phyloP scores from a whole-genome alignment of 306 rosid species.

The Begonia loranthoides region DNA sequence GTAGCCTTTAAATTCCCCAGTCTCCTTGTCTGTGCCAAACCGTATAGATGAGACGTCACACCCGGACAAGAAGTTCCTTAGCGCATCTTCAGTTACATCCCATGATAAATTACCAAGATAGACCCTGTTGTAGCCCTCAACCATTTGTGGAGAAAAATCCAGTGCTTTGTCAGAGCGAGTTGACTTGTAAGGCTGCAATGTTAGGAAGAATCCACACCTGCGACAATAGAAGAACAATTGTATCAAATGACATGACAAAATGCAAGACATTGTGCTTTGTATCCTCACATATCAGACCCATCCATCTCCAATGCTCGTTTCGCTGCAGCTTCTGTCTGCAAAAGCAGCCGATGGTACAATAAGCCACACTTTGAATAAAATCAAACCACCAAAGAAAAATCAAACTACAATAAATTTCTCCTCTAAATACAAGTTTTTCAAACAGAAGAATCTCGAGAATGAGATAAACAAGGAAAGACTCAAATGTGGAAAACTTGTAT shows the following conservation, averaged over 20 bases:
- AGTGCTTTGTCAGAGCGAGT: slow-evolving; percentile 35
- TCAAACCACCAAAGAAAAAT: background rate
- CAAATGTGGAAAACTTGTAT: too few relatives aligned
- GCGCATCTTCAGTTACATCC: slow-evolving; percentile 73
- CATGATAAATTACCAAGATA: slow-evolving; percentile 81
- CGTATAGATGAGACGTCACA: slow-evolving; percentile 48
- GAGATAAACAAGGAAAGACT: too few relatives aligned
- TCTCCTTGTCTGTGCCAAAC: slow-evolving; percentile 75
- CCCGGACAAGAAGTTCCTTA: slow-evolving; percentile 42
- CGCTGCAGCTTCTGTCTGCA: slow-evolving; percentile 88
- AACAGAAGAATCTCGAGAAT: too few relatives aligned
- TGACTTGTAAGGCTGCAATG: slow-evolving; percentile 55
- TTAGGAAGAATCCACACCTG: slow-evolving; percentile 92
- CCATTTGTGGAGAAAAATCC: slow-evolving; percentile 48
- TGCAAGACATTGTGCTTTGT: background rate
- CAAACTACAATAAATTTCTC: slow-evolving; percentile 1
- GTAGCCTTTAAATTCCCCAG: slow-evolving; percentile 73
- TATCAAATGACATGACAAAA: background rate
- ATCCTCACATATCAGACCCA: slow-evolving; percentile 89
- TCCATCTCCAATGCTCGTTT: slow-evolving; percentile 83
- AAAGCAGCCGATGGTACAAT: slow-evolving; percentile 9
- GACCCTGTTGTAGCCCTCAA: slow-evolving; percentile 85
- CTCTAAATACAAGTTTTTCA: too few relatives aligned
- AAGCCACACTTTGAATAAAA: slow-evolving; percentile 4
- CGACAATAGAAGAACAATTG: slow-evolving; percentile 9